Percentiles rank a stretch among this genome's conserved stretches.
These are phyloP conservation scores for Cyberlindnera bimundalis DNA, from an alignment of 805 yeast genomes.

Conservation along the genomic window DNA sequence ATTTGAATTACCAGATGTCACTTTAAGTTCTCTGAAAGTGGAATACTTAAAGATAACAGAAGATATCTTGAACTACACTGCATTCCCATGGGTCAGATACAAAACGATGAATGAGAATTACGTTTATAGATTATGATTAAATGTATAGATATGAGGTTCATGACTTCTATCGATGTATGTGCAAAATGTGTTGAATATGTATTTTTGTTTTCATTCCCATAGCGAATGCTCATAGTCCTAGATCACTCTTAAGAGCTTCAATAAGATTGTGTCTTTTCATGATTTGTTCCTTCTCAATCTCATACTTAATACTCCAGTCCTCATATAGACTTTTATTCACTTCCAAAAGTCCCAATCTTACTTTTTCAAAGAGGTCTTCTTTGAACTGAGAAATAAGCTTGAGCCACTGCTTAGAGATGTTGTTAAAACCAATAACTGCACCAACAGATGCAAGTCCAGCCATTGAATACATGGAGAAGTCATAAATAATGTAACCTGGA, in stretches of 20 bases:
- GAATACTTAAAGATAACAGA: constrained; percentile 68
- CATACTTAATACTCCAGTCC: constrained; percentile 24
- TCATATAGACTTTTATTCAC: constrained; percentile 19
- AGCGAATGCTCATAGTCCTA: constrained; percentile 12
- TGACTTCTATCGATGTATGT: too few species aligned
- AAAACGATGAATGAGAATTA: constrained; percentile 38
- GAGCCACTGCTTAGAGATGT: constrained; percentile 31
- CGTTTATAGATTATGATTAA: constrained; percentile 23
- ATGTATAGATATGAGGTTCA: too few species aligned
- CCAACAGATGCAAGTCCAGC: constrained; percentile 31
- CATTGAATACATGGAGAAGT: constrained; percentile 32
- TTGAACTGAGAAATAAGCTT: constrained; percentile 24
- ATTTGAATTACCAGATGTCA: constrained; percentile 61
- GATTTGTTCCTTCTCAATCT: constrained; percentile 16
- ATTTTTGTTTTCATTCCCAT: too few species aligned
- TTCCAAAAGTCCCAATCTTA: constrained; percentile 21
- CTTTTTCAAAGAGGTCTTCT: constrained; percentile 22
- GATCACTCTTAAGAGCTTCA: constrained; percentile 13
- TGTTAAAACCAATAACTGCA: constrained; percentile 30
- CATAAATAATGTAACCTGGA: constrained; percentile 29
- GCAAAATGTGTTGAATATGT: too few species aligned
- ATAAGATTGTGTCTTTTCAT: constrained; percentile 15
- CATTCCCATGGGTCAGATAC: constrained; percentile 80
- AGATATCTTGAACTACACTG: constrained; percentile 50
- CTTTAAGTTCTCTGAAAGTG: constrained; percentile 64